These are phyloP conservation scores for Coleophoma crateriformis DNA, from an alignment of 2,329 filamentous ascomycete species.

Conservation along the genomic window DNA sequence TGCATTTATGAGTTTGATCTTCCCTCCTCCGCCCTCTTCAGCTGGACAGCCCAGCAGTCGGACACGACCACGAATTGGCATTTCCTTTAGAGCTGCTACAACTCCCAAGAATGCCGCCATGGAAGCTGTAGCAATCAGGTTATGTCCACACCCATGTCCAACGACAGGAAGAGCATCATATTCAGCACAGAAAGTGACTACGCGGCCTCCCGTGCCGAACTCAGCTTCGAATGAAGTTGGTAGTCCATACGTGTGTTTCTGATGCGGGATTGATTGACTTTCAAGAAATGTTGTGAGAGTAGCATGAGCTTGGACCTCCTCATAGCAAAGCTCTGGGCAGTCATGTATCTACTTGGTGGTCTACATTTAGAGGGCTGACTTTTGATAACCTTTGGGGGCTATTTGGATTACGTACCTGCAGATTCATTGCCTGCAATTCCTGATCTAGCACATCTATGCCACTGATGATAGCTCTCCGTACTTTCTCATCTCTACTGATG, in stretches of 20 bases:
- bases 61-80: constrained; percentile 19
- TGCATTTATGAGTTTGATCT: constrained; percentile 35
- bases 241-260: constrained; percentile 41
- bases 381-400: not conserved
- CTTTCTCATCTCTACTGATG: not conserved
- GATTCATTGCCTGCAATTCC: not conserved
- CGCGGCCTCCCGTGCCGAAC: constrained; percentile 33
- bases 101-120: constrained; percentile 31
- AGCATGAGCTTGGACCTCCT: constrained; percentile 44
- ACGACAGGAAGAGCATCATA: constrained; percentile 40
- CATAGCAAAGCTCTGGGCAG: constrained; percentile 42
- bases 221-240: constrained; percentile 44
- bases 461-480: not conserved
- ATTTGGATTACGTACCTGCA: not conserved
- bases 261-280: constrained; percentile 36
- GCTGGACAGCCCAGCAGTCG: constrained; percentile 25
- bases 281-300: constrained; percentile 38
- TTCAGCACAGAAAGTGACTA: constrained; percentile 35
- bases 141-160: constrained; percentile 37
- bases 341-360: constrained; percentile 27
- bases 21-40: constrained; percentile 27
- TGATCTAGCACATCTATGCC: not conserved
- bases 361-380: too few species aligned
- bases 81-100: constrained; percentile 14
- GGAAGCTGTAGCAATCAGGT: constrained; percentile 33